Percentiles rank a stretch among this genome's conserved stretches.
These are phyloP conservation scores for Stromatinia cepivora DNA, from an alignment of 2,329 filamentous ascomycete genomes.

Conservation along the genomic window DNA sequence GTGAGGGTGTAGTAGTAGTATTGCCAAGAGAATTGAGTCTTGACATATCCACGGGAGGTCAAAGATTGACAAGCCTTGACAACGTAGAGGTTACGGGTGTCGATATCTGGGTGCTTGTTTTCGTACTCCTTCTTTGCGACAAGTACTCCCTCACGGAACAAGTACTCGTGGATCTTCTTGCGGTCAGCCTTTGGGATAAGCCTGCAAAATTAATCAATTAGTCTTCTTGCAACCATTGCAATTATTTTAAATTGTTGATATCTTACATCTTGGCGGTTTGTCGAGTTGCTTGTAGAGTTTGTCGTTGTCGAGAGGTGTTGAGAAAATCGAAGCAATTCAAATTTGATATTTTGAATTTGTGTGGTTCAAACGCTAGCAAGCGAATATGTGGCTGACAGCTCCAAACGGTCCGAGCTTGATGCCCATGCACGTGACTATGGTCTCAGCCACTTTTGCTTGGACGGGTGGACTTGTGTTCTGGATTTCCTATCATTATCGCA, in stretches of 20 bases:
- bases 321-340: constrained; percentile 17
- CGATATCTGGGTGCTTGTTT: constrained; percentile 95
- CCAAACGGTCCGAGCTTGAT: fast-evolving
- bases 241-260: neutral
- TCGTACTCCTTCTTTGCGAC: constrained; percentile 99
- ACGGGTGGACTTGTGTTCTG: neutral
- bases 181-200: constrained; percentile 99
- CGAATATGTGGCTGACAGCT: constrained; percentile 26
- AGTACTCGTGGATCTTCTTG: constrained; percentile 99
- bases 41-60: constrained; percentile 96
- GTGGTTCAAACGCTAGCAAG: constrained; percentile 23
- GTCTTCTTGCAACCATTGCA: neutral
- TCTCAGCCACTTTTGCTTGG: neutral
- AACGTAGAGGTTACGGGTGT: constrained; percentile 99
- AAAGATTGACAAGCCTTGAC: constrained; percentile 99
- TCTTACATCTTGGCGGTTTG: constrained; percentile 50
- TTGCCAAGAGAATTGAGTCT: constrained; percentile 99
- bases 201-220: constrained; percentile 58
- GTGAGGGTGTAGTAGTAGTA: constrained; percentile 99
- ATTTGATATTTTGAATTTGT: constrained; percentile 24
- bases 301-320: constrained; percentile 28
- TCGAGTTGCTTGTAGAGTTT: constrained; percentile 24
- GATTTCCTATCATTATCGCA: neutral
- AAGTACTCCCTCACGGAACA: constrained; percentile 91
- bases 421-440: neutral